Percentiles rank a stretch among this genome's conserved stretches.
These are phyloP conservation scores for Monosporascus sp. DNA, from an alignment of 2,329 filamentous ascomycete genomes.

Conservation along the genomic window DNA sequence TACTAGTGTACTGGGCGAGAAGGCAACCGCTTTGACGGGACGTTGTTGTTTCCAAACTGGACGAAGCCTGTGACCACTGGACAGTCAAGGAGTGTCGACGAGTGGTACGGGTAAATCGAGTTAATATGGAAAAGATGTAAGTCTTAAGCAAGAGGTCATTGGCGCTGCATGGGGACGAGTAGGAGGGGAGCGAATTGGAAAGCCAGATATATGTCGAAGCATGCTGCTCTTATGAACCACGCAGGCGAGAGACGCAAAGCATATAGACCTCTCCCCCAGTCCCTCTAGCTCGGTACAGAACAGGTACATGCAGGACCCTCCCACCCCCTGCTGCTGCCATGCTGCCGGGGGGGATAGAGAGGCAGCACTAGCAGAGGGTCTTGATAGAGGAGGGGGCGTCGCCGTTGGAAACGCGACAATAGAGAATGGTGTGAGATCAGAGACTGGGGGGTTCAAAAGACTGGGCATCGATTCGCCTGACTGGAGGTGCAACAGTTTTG, in stretches of 20 bases:
- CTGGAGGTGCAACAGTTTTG: background rate
- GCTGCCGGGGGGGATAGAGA: background rate
- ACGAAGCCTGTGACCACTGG: constrained; percentile 22
- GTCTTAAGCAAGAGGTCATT: constrained; percentile 28
- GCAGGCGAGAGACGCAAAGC: background rate
- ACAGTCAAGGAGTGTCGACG: constrained; percentile 27
- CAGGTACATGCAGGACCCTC: constrained; percentile 15
- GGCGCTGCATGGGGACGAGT: constrained; percentile 29
- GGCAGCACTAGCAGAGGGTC: background rate
- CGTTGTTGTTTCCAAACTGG: constrained; percentile 18
- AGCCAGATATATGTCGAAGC: constrained; percentile 29
- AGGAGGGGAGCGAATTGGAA: constrained; percentile 26
- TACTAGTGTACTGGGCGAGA: constrained; percentile 13
- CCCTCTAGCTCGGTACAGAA: constrained; percentile 12
- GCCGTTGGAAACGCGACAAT: background rate
- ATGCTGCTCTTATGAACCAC: constrained; percentile 19
- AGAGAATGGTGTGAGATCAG: background rate
- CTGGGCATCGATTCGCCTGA: background rate
- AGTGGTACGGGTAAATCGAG: constrained; percentile 37
- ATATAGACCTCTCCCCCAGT: constrained; percentile 12
- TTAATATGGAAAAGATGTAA: constrained; percentile 36
- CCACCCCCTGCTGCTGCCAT: background rate
- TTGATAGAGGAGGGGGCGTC: background rate
- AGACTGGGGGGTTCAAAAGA: background rate
- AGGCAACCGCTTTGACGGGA: constrained; percentile 14